Evolutionary conservation across 2,329 filamentous ascomycete genomes (phyloP).

Genomic region (Huntiella omanensis): DNA sequence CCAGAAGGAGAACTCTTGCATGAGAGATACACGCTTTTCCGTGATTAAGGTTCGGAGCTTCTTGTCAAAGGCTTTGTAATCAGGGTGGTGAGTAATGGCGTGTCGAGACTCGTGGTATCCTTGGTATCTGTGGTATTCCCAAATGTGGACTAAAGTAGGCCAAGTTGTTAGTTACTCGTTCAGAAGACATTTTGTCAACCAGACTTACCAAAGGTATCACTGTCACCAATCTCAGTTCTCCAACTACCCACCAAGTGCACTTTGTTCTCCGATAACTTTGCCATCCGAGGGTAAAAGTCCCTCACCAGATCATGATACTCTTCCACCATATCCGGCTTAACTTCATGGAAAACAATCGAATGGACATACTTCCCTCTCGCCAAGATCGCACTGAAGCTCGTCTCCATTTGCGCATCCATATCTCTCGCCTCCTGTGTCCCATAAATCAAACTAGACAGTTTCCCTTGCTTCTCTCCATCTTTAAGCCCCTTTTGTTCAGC

Average conservation of each 20-base stretch:
- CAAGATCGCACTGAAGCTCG: constrained; percentile 86
- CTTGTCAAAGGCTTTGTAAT: constrained; percentile 64
- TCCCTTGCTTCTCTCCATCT: constrained; percentile 47
- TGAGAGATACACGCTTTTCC: constrained; percentile 72
- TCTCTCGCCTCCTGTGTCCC: constrained; percentile 90
- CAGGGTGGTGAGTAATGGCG: constrained; percentile 64
- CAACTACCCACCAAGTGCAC: constrained; percentile 94
- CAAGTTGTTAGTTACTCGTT: neutral
- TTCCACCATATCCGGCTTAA: constrained; percentile 87
- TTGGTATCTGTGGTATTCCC: constrained; percentile 96
- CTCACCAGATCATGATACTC: constrained; percentile 86
- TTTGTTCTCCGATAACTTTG: constrained; percentile 67
- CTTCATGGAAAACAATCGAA: constrained; percentile 89
- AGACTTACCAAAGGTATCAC: constrained; percentile 75
- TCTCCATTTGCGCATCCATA: constrained; percentile 87
- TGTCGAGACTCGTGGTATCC: constrained; percentile 88
- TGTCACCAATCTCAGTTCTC: constrained; percentile 93
- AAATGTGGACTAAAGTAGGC: constrained; percentile 67
- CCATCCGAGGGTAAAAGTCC: constrained; percentile 82
- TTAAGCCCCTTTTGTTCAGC: constrained; percentile 14
- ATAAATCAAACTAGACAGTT: constrained; percentile 79
- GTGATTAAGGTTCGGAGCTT: constrained; percentile 75
- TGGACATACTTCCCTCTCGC: constrained; percentile 96
- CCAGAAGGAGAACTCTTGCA: constrained; percentile 99
- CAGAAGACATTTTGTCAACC: neutral